A percentile compares a stretch with the other conserved stretches of the same genome.
Conservation (phyloP, 192 early-diverging fungal genomes). For the Backusella liffmaniae region DNA sequence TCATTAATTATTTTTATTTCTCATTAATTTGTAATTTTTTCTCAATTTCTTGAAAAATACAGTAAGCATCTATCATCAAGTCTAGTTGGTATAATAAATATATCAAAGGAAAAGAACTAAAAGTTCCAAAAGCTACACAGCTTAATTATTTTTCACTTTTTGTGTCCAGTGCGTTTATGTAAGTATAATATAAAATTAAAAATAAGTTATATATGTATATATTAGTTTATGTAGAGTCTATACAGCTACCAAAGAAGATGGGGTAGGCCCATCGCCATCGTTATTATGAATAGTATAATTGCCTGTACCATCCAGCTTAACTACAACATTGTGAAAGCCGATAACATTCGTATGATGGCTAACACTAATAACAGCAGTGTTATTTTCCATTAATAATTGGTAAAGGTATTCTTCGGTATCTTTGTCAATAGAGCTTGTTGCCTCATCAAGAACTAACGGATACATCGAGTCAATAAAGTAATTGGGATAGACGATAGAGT, state of each 20-base stretch:
- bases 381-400: slow-evolving; percentile 52
- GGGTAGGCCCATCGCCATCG: not conserved
- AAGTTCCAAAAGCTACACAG: too few species aligned
- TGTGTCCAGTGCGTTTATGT: too few species aligned
- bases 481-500: not conserved
- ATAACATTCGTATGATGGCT: slow-evolving; percentile 68
- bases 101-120: too few species aligned
- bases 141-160: too few species aligned
- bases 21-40: too few species aligned
- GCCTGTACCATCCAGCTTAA: slow-evolving; percentile 44
- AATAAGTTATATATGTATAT: not conserved
- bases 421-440: slow-evolving; percentile 65
- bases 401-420: slow-evolving; percentile 55
- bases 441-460: slow-evolving; percentile 60
- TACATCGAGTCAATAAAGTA: slow-evolving; percentile 22
- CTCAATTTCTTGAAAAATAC: too few species aligned
- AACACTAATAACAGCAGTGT: slow-evolving; percentile 89
- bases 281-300: slow-evolving; percentile 20
- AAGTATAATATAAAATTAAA: not conserved
- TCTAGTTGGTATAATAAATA: too few species aligned
- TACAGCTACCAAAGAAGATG: slow-evolving; percentile 1
- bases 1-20: too few species aligned
- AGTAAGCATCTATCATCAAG: too few species aligned
- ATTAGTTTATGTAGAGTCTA: not conserved
- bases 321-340: slow-evolving; percentile 44